Percentiles rank a stretch among this genome's conserved stretches.
These are phyloP conservation scores for Mycena galericulata DNA, from an alignment of 768 basidiomycete genomes.

Conservation along the genomic window DNA sequence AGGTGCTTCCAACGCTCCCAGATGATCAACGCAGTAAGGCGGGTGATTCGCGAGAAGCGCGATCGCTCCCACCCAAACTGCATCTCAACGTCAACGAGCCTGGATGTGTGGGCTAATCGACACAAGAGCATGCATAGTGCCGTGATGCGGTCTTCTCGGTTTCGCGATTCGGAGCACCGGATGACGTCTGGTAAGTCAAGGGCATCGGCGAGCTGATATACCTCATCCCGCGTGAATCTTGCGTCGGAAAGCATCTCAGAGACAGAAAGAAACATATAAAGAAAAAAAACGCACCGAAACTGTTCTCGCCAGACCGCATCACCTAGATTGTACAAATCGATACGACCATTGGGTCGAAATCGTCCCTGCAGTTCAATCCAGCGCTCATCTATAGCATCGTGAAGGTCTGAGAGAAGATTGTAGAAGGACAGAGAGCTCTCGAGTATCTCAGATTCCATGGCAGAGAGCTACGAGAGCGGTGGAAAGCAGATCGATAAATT, in stretches of 20 bases:
- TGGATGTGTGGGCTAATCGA: constrained; percentile 16
- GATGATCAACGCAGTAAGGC: constrained; percentile 15
- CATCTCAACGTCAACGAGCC: constrained; percentile 29
- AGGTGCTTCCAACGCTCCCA: constrained; percentile 31
- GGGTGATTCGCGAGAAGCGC: constrained; percentile 31
- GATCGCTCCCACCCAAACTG: constrained; percentile 34
- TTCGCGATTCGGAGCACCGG: constrained; percentile 6
- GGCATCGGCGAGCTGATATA: too few species aligned
- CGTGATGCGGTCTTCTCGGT: constrained; percentile 18
- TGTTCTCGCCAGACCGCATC: background rate
- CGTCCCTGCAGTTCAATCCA: background rate
- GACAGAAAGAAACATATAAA: too few species aligned
- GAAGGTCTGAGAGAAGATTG: background rate
- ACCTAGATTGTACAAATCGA: background rate
- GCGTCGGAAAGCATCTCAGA: too few species aligned
- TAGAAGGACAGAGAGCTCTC: background rate
- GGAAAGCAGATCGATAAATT: too few species aligned
- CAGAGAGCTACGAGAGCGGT: too few species aligned
- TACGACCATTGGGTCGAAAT: background rate
- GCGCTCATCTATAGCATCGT: background rate
- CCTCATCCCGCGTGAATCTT: too few species aligned
- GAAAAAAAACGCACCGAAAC: background rate
- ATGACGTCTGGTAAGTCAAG: constrained; percentile 18
- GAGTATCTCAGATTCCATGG: background rate
- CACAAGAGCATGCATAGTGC: constrained; percentile 31